Evolutionary conservation across 345 rosid genomes (phyloP).

Genomic region (Sonneratia alba): DNA sequence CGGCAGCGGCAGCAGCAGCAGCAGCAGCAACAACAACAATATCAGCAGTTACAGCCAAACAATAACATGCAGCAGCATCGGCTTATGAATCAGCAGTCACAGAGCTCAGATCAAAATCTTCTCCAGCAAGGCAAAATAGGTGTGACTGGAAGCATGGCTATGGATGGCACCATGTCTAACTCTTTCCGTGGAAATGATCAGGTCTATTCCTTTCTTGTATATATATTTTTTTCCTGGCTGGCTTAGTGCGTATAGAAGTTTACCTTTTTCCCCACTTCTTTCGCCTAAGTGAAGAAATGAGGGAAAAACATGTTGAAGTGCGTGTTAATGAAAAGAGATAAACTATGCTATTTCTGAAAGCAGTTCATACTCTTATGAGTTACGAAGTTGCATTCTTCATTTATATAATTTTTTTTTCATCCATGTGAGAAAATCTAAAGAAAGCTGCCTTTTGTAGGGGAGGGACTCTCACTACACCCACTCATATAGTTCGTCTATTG

Average conservation of each 20-base stretch:
- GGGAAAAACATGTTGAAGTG: background rate
- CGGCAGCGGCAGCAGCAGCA: conserved; percentile 39
- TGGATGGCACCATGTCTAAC: conserved; percentile 86
- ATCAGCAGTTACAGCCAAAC: conserved; percentile 28
- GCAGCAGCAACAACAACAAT: conserved; percentile 26
- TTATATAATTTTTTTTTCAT: too few relatives aligned
- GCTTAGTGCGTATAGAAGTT: background rate
- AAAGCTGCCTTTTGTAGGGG: background rate
- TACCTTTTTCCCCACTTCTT: background rate
- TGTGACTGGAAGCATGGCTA: conserved; percentile 48
- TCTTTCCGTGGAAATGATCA: conserved; percentile 94
- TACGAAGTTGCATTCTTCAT: background rate
- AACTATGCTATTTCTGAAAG: background rate
- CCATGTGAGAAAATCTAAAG: too few relatives aligned
- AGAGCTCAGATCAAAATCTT: conserved; percentile 42
- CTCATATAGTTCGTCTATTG: background rate
- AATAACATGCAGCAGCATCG: conserved; percentile 52
- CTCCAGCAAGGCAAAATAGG: conserved; percentile 89
- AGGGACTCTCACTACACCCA: background rate
- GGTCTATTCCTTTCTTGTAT: conserved; percentile 34
- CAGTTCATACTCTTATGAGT: background rate
- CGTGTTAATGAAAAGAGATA: background rate
- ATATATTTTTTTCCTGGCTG: background rate
- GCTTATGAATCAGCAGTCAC: conserved; percentile 64
- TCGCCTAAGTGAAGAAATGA: background rate